These are phyloP conservation scores for Tilletia caries DNA, from an alignment of 1,284 basidiomycete genomes.

Conservation along the genomic window DNA sequence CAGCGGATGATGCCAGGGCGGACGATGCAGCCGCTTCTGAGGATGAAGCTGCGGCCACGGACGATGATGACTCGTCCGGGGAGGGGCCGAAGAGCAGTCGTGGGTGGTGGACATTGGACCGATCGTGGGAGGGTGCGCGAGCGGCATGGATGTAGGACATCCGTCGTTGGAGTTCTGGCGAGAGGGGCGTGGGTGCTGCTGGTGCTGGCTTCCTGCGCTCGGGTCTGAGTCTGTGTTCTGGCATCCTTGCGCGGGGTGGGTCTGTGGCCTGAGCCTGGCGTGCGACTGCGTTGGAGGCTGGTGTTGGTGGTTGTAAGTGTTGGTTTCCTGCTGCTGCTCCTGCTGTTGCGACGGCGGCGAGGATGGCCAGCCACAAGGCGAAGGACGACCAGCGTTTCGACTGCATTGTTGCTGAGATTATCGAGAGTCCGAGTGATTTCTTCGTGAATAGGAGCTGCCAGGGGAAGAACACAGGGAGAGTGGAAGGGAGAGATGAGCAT, in stretches of 20 bases:
- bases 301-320: neutral
- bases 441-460: too few species aligned
- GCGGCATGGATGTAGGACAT: neutral
- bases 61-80: neutral
- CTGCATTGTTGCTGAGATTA: neutral
- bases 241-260: neutral
- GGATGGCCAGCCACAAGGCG: neutral
- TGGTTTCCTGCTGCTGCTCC: neutral
- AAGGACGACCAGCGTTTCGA: conserved; percentile 10
- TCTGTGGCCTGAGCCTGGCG: neutral
- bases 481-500: too few species aligned
- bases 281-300: neutral
- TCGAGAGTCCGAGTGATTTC: too few species aligned
- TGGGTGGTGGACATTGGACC: too few species aligned
- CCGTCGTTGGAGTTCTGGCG: neutral
- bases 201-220: neutral
- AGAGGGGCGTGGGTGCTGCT: neutral
- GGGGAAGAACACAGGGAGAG: too few species aligned
- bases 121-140: too few species aligned
- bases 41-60: neutral
- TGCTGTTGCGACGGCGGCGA: neutral
- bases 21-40: conserved; percentile 15
- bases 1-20: neutral
- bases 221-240: neutral
- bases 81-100: neutral